phyloP scores from a whole-genome alignment of 805 yeast species.

The Pichia manshurica region DNA sequence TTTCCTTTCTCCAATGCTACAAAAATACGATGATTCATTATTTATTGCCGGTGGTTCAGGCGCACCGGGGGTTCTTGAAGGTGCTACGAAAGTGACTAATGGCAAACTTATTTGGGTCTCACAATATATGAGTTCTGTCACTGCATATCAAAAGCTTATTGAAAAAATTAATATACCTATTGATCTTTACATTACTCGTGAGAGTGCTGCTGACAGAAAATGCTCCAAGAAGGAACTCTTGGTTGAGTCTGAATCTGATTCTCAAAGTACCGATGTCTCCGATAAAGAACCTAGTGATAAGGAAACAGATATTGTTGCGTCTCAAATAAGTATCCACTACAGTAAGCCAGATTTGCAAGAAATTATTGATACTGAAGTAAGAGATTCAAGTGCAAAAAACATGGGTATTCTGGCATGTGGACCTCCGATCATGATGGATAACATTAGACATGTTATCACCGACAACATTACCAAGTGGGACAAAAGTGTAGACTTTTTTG shows the following conservation, averaged over 20 bases:
- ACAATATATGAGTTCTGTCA: conserved; percentile 41
- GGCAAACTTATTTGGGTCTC: conserved; percentile 57
- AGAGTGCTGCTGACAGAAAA: conserved; percentile 6
- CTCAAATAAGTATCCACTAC: conserved; percentile 30
- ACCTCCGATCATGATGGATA: conserved; percentile 44
- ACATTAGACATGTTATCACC: conserved; percentile 43
- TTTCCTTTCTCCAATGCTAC: conserved; percentile 45
- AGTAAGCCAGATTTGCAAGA: conserved; percentile 36
- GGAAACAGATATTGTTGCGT: not conserved
- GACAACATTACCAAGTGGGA: conserved; percentile 35
- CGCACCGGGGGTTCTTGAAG: conserved; percentile 48
- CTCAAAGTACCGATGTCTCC: not conserved
- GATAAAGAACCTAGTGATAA: not conserved
- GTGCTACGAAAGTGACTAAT: conserved; percentile 28
- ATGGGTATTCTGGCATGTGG: conserved; percentile 43
- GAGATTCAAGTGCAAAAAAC: conserved; percentile 31
- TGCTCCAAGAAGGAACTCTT: not conserved
- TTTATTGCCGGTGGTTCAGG: conserved; percentile 71
- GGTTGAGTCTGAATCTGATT: not conserved
- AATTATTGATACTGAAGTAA: conserved; percentile 32
- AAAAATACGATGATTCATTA: conserved; percentile 43
- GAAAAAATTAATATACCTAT: conserved; percentile 25
- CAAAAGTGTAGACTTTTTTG: conserved; percentile 65
- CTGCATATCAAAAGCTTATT: conserved; percentile 34
- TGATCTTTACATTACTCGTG: conserved; percentile 36